Evolutionary conservation across 441 rosid species (phyloP), one percentile per base, ranked within the genome.

Genomic region (Bruguiera hainesii): DNA sequence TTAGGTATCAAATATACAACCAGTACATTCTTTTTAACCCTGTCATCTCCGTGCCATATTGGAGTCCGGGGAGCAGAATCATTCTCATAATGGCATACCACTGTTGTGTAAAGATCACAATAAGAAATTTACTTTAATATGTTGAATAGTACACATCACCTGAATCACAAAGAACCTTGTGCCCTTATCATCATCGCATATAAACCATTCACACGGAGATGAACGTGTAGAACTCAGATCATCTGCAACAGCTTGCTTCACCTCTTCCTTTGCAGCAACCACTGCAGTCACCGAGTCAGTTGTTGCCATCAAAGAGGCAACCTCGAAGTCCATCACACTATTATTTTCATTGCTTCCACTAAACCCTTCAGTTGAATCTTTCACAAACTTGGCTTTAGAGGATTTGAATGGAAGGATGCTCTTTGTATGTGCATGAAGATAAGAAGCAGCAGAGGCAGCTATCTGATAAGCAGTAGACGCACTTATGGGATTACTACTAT

Each of bases 241-340:
- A 78, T 90, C 97, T 0, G 98, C 99, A 26, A 95, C 96, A 23
- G 99, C 99, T 71, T 95, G 99, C 79, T 90, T 95, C 65, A 83
- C 91, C 66, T 95, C 97, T 68, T 95, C 98, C 78, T 90, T 73
- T 0, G 97, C 98, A 55, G 98, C 96, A 55, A 95, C 98, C 56
- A 95, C 98, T 0, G 99, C 96, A 1, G 99, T 91, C 69, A 95
- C 89, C 0, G 99, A 91, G 78, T 95, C 97, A 15, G 97, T 89
- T 55, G 98, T 89, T 29, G 97, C 93, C 82, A 87, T 77, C 26
- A 95, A 67, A 77, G 94, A 89, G 20, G 85, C 87, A 76, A 87
- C 71, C 39, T 89, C 85, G 0, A 85, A 64, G 65, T 81, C 75
- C 78, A 80, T 72, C 30, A 11, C 18, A 51, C 69, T 74, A 75